Percentiles rank a stretch among this genome's conserved stretches.
Conservation (phyloP, 345 rosid species). For the Turritis glabra region DNA sequence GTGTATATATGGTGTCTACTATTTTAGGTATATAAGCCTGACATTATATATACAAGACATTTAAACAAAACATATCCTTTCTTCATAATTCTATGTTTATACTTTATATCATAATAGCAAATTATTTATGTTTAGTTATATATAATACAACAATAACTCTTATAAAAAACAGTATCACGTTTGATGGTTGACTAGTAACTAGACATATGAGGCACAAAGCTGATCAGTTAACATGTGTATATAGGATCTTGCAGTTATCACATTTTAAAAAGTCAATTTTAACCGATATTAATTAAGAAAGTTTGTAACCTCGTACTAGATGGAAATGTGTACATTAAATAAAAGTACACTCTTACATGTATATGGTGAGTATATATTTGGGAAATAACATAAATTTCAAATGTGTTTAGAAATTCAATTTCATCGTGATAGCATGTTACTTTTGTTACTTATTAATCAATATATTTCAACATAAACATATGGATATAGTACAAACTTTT, state of each 20-base stretch:
- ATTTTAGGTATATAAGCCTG: slow-evolving; percentile 10
- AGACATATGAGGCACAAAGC: not conserved
- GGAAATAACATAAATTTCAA: not conserved
- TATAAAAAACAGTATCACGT: not conserved
- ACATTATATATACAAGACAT: slow-evolving; percentile 9
- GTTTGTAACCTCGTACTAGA: not conserved
- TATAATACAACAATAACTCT: slow-evolving; percentile 12
- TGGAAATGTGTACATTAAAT: not conserved
- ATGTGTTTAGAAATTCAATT: not conserved
- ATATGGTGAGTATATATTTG: not conserved
- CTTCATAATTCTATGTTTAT: slow-evolving; percentile 1
- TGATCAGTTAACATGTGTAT: not conserved
- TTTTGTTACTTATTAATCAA: too few species aligned
- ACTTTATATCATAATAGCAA: slow-evolving; percentile 18
- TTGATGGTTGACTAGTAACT: slow-evolving; percentile 27
- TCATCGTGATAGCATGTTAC: too few species aligned
- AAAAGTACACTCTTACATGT: not conserved
- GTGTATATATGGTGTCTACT: slow-evolving; percentile 16
- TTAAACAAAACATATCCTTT: slow-evolving; percentile 12
- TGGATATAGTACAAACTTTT: too few species aligned
- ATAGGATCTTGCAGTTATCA: not conserved
- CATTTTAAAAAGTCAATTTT: not conserved
- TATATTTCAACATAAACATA: too few species aligned
- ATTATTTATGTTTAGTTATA: slow-evolving; percentile 3
- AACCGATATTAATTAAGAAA: not conserved